These are phyloP conservation scores for Monosporozyma servazzii DNA, from an alignment of 805 yeast genomes.

Conservation along the genomic window DNA sequence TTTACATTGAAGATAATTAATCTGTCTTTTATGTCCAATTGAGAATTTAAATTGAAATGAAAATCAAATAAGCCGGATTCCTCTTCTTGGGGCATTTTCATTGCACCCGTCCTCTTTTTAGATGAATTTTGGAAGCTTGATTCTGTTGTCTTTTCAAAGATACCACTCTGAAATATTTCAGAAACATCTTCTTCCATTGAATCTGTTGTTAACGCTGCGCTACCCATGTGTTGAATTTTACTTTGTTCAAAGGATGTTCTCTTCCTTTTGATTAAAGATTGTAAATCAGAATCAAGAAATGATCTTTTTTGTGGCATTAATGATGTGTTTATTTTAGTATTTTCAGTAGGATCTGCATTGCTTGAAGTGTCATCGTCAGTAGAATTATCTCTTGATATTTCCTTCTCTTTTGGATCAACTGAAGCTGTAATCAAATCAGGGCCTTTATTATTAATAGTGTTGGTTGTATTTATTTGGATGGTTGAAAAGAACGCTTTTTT, in stretches of 20 bases:
- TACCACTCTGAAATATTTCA: neutral
- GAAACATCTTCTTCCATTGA: neutral
- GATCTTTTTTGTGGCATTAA: conserved; percentile 18
- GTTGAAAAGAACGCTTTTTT: neutral
- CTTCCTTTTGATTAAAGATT: conserved; percentile 8
- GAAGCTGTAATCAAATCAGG: neutral
- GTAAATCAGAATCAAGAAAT: conserved; percentile 17
- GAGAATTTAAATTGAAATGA: neutral
- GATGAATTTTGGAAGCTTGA: neutral
- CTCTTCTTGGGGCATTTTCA: neutral
- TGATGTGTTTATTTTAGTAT: conserved; percentile 9
- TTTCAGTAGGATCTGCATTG: neutral
- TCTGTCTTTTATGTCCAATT: neutral
- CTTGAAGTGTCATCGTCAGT: neutral
- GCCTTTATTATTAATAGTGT: neutral
- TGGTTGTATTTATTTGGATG: neutral
- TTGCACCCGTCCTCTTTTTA: neutral
- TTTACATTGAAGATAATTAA: conserved; percentile 10
- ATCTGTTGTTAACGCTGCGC: neutral
- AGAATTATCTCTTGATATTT: neutral
- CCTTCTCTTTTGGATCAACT: neutral
- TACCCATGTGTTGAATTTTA: conserved; percentile 1
- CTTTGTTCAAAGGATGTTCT: neutral
- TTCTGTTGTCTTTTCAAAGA: neutral
- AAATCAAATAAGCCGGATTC: neutral